These are phyloP conservation scores for Ceratobasidium sp. DNA, from an alignment of 1,284 basidiomycete species.

Conservation along the genomic window DNA sequence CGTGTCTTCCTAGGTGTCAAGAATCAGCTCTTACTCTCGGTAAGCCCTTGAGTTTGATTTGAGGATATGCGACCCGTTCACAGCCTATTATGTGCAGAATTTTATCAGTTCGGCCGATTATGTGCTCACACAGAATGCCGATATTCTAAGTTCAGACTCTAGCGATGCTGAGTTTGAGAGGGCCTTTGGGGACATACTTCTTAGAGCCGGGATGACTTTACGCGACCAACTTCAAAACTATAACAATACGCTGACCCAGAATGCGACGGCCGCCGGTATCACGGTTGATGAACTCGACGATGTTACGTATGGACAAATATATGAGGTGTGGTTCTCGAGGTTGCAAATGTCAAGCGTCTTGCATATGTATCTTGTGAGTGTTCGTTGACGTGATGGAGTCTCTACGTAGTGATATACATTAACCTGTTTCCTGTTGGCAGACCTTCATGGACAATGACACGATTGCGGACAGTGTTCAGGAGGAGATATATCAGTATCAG, in stretches of 20 bases:
- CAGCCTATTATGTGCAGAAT: not conserved
- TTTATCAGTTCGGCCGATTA: slow-evolving; percentile 8
- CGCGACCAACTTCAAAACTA: not conserved
- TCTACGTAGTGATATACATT: no score
- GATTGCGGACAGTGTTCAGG: slow-evolving; percentile 13
- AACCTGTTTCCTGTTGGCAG: not conserved
- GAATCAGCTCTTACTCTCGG: slow-evolving; percentile 41
- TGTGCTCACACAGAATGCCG: not conserved
- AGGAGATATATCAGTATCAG: slow-evolving; percentile 5
- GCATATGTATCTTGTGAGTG: slow-evolving; percentile 28
- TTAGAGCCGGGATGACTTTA: slow-evolving; percentile 4
- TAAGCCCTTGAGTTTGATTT: not conserved
- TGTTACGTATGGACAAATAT: not conserved
- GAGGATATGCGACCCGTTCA: not conserved
- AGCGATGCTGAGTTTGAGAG: not conserved
- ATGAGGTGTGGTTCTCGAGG: slow-evolving; percentile 5
- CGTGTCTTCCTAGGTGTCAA: slow-evolving; percentile 25
- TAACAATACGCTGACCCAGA: not conserved
- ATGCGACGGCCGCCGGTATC: not conserved
- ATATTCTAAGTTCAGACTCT: not conserved
- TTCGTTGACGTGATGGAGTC: not conserved
- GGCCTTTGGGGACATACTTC: not conserved
- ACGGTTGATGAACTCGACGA: not conserved
- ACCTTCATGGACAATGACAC: slow-evolving; percentile 40
- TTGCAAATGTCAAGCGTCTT: slow-evolving; percentile 10